phyloP scores from a whole-genome alignment of 2,329 filamentous ascomycete species.

The Domatiomyces globalis region DNA sequence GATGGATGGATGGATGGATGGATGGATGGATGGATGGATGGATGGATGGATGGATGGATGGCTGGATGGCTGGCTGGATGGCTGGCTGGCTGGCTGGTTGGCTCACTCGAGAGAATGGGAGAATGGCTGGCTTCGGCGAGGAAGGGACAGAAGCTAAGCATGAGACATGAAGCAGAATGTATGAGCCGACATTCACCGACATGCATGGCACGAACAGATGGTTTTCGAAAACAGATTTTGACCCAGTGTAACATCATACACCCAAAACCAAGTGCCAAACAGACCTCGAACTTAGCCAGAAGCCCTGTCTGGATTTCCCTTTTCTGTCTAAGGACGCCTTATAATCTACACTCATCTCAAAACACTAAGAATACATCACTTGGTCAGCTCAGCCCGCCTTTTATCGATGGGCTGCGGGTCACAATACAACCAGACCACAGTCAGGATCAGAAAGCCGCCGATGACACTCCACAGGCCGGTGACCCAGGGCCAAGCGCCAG shows the following conservation, averaged over 20 bases:
- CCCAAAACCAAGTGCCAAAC: background rate
- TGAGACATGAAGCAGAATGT: background rate
- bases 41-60: too few species aligned
- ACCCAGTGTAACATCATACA: background rate
- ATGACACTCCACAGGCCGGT: slow-evolving; percentile 74
- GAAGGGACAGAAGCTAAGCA: too few species aligned
- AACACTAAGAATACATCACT: background rate
- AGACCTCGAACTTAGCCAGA: background rate
- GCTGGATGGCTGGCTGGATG: too few species aligned
- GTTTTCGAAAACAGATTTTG: background rate
- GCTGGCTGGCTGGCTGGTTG: too few species aligned
- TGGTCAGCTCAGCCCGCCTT: slow-evolving; percentile 1
- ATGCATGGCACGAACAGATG: background rate
- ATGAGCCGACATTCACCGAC: background rate
- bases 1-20: too few species aligned
- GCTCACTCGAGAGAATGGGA: too few species aligned
- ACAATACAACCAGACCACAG: slow-evolving; percentile 74
- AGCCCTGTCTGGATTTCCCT: background rate
- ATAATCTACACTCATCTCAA: background rate
- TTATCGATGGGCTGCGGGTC: slow-evolving; percentile 32
- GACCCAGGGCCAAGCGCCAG: slow-evolving; percentile 88
- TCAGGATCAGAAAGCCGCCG: slow-evolving; percentile 70
- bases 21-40: too few species aligned
- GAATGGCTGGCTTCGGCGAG: too few species aligned
- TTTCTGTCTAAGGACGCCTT: background rate